These are phyloP conservation scores for Globisporangium radiosum DNA, from an alignment of 352 stramenopile genomes.

Conservation along the genomic window DNA sequence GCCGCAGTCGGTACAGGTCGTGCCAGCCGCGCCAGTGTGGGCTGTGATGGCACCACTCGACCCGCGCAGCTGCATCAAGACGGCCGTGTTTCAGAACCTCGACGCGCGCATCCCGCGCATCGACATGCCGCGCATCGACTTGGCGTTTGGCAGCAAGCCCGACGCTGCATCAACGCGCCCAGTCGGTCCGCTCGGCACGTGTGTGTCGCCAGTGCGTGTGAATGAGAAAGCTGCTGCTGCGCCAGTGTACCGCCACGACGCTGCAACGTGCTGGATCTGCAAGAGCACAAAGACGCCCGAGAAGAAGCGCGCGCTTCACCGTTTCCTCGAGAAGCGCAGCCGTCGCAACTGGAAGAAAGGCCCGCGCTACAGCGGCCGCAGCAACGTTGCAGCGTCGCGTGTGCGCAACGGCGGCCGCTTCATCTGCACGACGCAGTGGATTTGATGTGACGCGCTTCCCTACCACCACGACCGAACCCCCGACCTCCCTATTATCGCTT, in stretches of 20 bases:
- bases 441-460: constrained; percentile 24
- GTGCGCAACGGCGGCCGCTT: constrained; percentile 80
- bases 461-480: not conserved
- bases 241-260: constrained; percentile 57
- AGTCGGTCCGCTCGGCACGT: constrained; percentile 6
- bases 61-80: constrained; percentile 71
- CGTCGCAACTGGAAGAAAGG: constrained; percentile 81
- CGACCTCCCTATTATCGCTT: not conserved
- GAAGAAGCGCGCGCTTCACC: constrained; percentile 77
- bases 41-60: constrained; percentile 54
- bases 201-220: constrained; percentile 44
- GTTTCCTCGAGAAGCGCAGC: constrained; percentile 76
- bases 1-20: constrained; percentile 25
- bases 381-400: constrained; percentile 70
- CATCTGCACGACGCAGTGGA: constrained; percentile 75
- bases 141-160: constrained; percentile 30
- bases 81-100: constrained; percentile 66
- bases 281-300: constrained; percentile 78
- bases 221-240: constrained; percentile 29
- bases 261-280: constrained; percentile 82
- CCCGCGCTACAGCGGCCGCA: constrained; percentile 72
- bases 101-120: constrained; percentile 71
- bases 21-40: constrained; percentile 48
- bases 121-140: constrained; percentile 63
- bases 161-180: constrained; percentile 6